A percentile compares a stretch with the other conserved stretches of the same genome.
Conservation (phyloP, 345 rosid species). For the Hibiscus syriacus region DNA sequence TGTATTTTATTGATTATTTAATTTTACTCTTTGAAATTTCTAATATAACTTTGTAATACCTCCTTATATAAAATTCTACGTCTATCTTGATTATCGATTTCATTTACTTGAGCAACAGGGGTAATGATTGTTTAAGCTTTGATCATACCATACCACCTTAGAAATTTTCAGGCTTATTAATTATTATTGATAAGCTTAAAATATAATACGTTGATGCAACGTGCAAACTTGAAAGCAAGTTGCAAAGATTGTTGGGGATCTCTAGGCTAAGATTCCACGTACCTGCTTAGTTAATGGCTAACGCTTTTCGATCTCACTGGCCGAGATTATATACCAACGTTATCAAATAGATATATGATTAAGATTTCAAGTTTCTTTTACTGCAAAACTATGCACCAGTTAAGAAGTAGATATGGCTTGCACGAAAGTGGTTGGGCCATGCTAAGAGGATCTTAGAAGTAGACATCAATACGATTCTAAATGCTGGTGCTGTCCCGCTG, state of each 20-base stretch:
- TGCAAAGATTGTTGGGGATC: neutral
- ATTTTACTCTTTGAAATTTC: too few relatives aligned
- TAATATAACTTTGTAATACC: too few relatives aligned
- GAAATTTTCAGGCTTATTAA: neutral
- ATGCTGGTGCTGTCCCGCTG: neutral
- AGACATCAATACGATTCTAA: constrained; percentile 1
- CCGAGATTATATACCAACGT: neutral
- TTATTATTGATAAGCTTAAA: neutral
- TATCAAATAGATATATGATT: neutral
- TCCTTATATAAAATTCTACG: too few relatives aligned
- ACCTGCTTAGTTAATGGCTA: neutral
- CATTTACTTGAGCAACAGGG: neutral
- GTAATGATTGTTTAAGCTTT: neutral
- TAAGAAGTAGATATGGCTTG: neutral
- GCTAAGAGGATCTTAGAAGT: neutral
- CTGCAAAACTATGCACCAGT: neutral
- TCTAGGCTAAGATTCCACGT: neutral
- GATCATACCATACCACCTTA: neutral
- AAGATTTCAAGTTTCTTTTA: neutral
- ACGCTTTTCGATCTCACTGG: neutral
- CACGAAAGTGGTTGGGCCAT: neutral
- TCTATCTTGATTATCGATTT: too few relatives aligned
- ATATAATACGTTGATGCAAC: neutral
- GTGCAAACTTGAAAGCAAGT: neutral
- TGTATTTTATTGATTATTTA: too few relatives aligned